Base-by-base conservation (phyloP, 2,329 filamentous ascomycete species). In the Aspergillus sp. region DNA sequence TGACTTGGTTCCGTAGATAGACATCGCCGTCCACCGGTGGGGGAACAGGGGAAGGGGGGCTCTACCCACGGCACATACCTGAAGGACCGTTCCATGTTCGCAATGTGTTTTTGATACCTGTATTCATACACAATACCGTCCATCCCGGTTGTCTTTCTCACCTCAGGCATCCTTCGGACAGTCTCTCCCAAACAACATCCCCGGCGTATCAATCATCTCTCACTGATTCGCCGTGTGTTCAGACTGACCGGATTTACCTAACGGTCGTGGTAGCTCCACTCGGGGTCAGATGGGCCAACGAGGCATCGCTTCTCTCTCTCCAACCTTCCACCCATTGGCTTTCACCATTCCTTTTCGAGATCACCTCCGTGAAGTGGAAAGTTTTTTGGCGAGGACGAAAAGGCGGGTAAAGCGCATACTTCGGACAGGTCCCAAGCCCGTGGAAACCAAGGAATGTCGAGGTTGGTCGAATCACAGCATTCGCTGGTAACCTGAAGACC, bases 1-100 rank as follows among this genome's bases (percentile, higher is more conserved):
- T 38, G 19, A 48, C 25, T 7, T 29, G 25, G 38, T 41, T 34
- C 38, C 38, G 11, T 40, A 47, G 32, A 47, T 40, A 29, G 32
- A n/a, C 21, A 47, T 34, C 31, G 23, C 16, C 31, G 17, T 47
- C 31, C 21, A 47, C 19, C 45, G 45, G 45, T 34, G 45, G 45
- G 45, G 45, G 45, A 16, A 13, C 9, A 36, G 45, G 16, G 17
- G 41, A 44, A 44, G 10, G 20, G n/a, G n/a, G n/a, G n/a, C n/a
- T n/a, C n/a, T n/a, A n/a, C n/a, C n/a, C n/a, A n/a, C n/a, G n/a
- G 17, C 16, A 43, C 5, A 20, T 21, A 43, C 19, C 20, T 43
- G 13, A 21, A 25, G 21, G n/a, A n/a, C n/a, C n/a, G n/a, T n/a
- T n/a, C n/a, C n/a, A n/a, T n/a, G n/a, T n/a, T n/a, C n/a, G n/a